A percentile compares a stretch with the other conserved stretches of the same genome.
Conservation (phyloP, 441 rosid genomes). For the Populus hybrid region DNA sequence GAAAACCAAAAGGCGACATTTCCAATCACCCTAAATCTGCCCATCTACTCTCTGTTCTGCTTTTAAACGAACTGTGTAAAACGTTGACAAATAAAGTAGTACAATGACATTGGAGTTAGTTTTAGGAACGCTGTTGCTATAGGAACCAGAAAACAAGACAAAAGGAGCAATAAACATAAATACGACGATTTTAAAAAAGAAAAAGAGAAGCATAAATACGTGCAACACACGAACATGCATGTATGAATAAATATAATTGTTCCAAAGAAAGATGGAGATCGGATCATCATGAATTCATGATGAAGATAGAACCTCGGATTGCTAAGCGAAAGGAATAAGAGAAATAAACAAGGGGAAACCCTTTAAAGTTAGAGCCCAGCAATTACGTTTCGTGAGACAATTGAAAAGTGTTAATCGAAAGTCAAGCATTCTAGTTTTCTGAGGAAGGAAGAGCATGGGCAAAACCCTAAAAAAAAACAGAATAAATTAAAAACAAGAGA, state of each 20-base stretch:
- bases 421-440: not conserved
- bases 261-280: not conserved
- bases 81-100: not conserved
- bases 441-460: not conserved
- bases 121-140: too few relatives aligned
- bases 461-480: not conserved
- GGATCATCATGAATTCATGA: not conserved
- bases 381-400: not conserved
- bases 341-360: not conserved
- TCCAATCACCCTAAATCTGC: not conserved
- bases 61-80: not conserved
- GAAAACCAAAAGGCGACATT: not conserved
- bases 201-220: not conserved
- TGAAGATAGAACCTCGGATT: not conserved
- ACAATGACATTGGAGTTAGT: not conserved
- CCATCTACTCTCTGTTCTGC: not conserved
- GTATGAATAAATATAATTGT: too few relatives aligned
- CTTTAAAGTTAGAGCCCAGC: not conserved
- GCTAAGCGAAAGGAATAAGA: not conserved
- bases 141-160: too few relatives aligned
- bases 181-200: too few relatives aligned
- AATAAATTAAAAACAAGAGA: not conserved
- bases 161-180: too few relatives aligned
- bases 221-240: not conserved
- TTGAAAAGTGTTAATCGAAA: not conserved